These are phyloP conservation scores for Mucor racemosus DNA, from an alignment of 371 early-diverging fungal species.

Conservation along the genomic window DNA sequence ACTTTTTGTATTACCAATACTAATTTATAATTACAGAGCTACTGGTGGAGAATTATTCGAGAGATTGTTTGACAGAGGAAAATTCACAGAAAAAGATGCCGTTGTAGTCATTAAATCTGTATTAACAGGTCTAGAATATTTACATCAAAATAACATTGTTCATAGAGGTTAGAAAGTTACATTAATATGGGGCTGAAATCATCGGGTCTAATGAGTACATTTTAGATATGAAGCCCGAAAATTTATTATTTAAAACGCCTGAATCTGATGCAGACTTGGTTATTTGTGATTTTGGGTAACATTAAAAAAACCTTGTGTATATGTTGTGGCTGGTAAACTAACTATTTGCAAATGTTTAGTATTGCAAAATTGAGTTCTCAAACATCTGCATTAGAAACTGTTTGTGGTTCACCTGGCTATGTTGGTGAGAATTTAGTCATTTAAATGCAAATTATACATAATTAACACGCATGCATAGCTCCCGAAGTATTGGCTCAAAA, in stretches of 20 bases:
- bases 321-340: conserved; percentile 9
- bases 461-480: conserved; percentile 50
- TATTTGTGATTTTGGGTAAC: conserved; percentile 73
- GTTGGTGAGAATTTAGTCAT: conserved; percentile 33
- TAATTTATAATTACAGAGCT: conserved; percentile 38
- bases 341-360: conserved; percentile 26
- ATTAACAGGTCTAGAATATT: conserved; percentile 69
- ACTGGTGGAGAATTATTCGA: conserved; percentile 94
- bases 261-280: conserved; percentile 63
- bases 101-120: conserved; percentile 69
- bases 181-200: too few relatives aligned
- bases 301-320: not conserved
- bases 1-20: not conserved
- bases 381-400: conserved; percentile 58
- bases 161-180: conserved; percentile 60
- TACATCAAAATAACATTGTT: conserved; percentile 76
- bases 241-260: conserved; percentile 69
- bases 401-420: conserved; percentile 68
- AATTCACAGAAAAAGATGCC: conserved; percentile 90
- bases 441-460: conserved; percentile 6
- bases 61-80: conserved; percentile 80
- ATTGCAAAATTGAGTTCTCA: conserved; percentile 58
- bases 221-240: conserved; percentile 85
- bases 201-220: not conserved
- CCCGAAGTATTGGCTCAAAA: conserved; percentile 81